Evolutionary conservation across 139 green algal species (phyloP).

Genomic region (Chlamydomonas urium): DNA sequence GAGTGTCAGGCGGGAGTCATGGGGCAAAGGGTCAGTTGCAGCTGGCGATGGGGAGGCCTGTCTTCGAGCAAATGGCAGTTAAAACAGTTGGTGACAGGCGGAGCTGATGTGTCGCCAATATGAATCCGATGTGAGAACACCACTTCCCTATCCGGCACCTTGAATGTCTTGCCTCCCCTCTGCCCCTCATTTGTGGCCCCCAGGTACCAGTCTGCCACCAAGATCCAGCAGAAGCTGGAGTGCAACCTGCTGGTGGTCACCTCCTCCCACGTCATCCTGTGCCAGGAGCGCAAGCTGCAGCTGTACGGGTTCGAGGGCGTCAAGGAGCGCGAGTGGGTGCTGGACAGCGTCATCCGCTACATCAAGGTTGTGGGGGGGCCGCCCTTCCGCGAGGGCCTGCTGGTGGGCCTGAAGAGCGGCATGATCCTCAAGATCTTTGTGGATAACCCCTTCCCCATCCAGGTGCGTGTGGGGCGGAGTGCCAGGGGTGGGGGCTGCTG

Average conservation of each 20-base stretch:
- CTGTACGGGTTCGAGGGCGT: conserved; percentile 71
- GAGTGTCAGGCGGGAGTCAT: no score
- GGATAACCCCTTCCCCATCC: conserved; percentile 77
- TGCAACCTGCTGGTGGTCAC: conserved; percentile 86
- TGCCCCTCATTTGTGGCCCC: no score
- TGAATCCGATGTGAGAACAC: no score
- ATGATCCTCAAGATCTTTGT: conserved; percentile 69
- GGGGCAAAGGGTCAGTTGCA: no score
- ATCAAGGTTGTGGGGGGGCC: conserved; percentile 78
- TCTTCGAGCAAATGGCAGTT: no score
- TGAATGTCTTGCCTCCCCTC: no score
- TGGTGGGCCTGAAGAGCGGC: conserved; percentile 73
- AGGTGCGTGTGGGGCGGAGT: conserved; percentile 27
- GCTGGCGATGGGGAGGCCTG: no score
- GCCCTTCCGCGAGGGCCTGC: conserved; percentile 58
- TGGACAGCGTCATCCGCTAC: conserved; percentile 74
- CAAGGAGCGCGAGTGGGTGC: conserved; percentile 66
- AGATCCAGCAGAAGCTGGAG: conserved; percentile 69
- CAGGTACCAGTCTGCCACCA: not conserved
- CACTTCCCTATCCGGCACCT: no score
- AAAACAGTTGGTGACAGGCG: no score
- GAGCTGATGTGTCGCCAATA: no score
- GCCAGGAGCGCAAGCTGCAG: conserved; percentile 77
- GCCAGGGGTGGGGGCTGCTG: not conserved
- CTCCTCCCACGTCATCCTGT: conserved; percentile 67